Conservation (phyloP, 805 yeast genomes). For the Candida glaebosa region DNA sequence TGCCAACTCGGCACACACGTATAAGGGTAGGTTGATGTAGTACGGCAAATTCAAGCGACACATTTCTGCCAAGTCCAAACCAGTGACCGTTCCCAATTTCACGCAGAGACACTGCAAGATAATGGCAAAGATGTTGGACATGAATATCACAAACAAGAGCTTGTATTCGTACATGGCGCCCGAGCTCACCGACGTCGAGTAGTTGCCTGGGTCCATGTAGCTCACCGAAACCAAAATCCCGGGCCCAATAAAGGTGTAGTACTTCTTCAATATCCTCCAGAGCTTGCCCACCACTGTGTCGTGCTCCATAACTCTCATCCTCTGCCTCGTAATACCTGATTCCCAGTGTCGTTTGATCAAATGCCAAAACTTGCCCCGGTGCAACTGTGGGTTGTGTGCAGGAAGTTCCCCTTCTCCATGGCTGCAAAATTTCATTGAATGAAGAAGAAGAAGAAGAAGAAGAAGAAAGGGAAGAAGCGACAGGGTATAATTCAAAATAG, state of each 20-base stretch:
- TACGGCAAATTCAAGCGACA: constrained; percentile 69
- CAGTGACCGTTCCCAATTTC: constrained; percentile 85
- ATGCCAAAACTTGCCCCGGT: no score
- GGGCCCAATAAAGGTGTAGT: constrained; percentile 74
- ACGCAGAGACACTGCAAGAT: constrained; percentile 79
- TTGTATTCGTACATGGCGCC: constrained; percentile 79
- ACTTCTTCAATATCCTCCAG: constrained; percentile 40
- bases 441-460: no score
- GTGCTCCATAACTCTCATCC: not conserved
- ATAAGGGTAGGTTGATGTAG: constrained; percentile 61
- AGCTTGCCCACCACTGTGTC: not conserved
- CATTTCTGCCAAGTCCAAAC: constrained; percentile 81
- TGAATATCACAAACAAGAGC: constrained; percentile 64
- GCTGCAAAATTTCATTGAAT: no score
- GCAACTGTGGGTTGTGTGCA: no score
- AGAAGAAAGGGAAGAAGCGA: no score
- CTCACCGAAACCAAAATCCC: constrained; percentile 88
- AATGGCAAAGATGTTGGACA: constrained; percentile 83
- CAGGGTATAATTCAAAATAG: no score
- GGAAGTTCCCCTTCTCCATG: no score
- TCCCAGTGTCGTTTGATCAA: no score
- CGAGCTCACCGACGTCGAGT: constrained; percentile 83
- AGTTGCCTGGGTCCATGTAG: constrained; percentile 93
- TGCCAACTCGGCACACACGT: constrained; percentile 76
- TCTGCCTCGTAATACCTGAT: no score